Base-by-base conservation (phyloP, 2,329 filamentous ascomycete genomes). In the Gaeumannomyces tritici region DNA sequence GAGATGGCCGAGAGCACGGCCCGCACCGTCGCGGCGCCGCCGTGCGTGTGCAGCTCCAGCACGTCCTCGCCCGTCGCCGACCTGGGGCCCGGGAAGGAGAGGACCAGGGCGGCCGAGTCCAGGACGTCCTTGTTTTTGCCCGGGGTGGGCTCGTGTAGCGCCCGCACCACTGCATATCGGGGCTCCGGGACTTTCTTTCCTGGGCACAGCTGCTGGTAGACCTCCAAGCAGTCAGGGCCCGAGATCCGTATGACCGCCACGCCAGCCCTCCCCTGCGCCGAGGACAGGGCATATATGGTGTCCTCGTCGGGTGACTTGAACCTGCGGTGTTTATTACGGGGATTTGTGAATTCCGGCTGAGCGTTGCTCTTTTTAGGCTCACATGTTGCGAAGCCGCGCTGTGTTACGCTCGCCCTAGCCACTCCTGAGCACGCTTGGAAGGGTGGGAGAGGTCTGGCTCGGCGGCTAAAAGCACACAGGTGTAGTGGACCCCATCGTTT, bases 31-130 rank as follows among this genome's bases (percentile, higher is more conserved):
- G 95, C 95, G 3, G 87, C 83, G 0, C 95, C 93, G 31, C 95
- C 95, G 70, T 99, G 95, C n/a, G 97, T 83, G 69, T 99, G 95
- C 6, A 99, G 76, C 73, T 99, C 95, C 2, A 99, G 82, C 1
- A 98, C 81, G 70, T 97, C 91, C 72, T 98, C 93, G 33, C 95
- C 95, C 0, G 95, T 99, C 11, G 91, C 91, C 0, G 92, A 96
- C 59, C 84, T 83, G 0, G 93, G 93, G 0, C 79, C 81, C 0
- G 91, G 89, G 67, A 98, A 96, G 75, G 89, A 90, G 31, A 98
- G 81, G 2, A 96, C 80, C 15, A 98, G 74, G 0, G 95, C 90
- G 60, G 87, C 84, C 0, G 91, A 84, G 71, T 99, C 95, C 35
- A 87, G 75, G 56, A 97, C 83, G 77, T 89, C 74, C 1, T 21